Evolutionary conservation across 306 rosid species (phyloP), one percentile per base, ranked within the genome.

Genomic region (Phaseolus lunatus): DNA sequence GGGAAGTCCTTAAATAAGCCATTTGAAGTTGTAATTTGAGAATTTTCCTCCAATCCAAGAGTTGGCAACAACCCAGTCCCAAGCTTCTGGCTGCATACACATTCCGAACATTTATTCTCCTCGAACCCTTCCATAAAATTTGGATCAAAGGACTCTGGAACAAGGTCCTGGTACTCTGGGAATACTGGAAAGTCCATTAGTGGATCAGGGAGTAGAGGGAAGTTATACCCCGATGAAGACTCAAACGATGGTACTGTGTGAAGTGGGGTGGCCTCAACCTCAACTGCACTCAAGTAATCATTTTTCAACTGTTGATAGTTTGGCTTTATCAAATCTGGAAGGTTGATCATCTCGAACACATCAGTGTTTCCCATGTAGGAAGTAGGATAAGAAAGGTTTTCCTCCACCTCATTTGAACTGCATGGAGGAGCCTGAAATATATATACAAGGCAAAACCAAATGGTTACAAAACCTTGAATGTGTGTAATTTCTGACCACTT

Each of bases 1-100:
- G 90, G 63, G 37, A 90, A 54, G 41, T 90, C 90, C 35, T 88
- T 80, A 29, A 87, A 90, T 45, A 78, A 76, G 31, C 57, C 72
- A 1, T 54, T 69, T 72, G 85, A 69, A 19, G 44, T 67, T 59
- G 74, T 10, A 69, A 50, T 78, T 39, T 63, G 81, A 73, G 62
- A 31, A 29, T 45, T 73, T 31, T 80, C 85, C 44, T 72, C 87
- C 15, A 53, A 1, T 63, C 84, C 84, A 43, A 81, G 24, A 43
- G 66, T 58, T 15, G 84, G 82, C 79, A 82, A 71, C 79, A 82
- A 71, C 43, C 4, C 67, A 44, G 70, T 80, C 35, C 18, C 80
- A 65, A 69, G 58, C 56, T 84, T 65, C 76, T 70, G 81, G 41
- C 76, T 71, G 69, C 57, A 77, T 16, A 53, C 75, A 37, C 52